Evolutionary conservation across 805 yeast genomes (phyloP).

Genomic region (Wickerhamiella azyma): DNA sequence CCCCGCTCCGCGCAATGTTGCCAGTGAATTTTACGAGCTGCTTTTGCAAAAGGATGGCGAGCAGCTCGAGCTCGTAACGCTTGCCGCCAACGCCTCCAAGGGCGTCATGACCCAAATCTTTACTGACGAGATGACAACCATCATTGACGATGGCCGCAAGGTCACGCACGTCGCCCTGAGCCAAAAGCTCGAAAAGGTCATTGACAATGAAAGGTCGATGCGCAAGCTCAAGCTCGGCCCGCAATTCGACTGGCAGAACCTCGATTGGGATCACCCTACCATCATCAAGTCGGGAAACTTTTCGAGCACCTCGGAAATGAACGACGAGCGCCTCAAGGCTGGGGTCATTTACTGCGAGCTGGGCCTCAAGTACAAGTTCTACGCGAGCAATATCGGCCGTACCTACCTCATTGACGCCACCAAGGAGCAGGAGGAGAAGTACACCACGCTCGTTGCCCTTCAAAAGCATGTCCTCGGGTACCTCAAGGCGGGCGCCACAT

Average conservation of each 20-base stretch:
- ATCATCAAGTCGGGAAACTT: slow-evolving; percentile 75
- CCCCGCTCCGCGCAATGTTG: slow-evolving; percentile 32
- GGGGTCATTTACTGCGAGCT: slow-evolving; percentile 75
- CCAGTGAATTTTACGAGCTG: slow-evolving; percentile 38
- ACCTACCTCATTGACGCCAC: slow-evolving; percentile 86
- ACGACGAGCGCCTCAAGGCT: slow-evolving; percentile 46
- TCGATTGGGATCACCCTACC: slow-evolving; percentile 93
- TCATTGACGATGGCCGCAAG: slow-evolving; percentile 74
- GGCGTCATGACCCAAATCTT: slow-evolving; percentile 62
- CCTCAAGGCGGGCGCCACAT: slow-evolving; percentile 53
- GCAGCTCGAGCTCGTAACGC: slow-evolving; percentile 49
- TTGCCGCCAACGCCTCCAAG: slow-evolving; percentile 65
- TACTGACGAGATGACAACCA: slow-evolving; percentile 74
- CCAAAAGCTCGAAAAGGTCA: slow-evolving; percentile 64
- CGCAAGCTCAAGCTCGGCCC: slow-evolving; percentile 42
- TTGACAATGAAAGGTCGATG: slow-evolving; percentile 66
- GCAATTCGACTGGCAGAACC: slow-evolving; percentile 58
- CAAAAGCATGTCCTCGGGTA: slow-evolving; percentile 51
- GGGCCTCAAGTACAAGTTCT: slow-evolving; percentile 76
- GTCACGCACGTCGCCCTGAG: slow-evolving; percentile 60
- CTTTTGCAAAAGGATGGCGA: slow-evolving; percentile 68
- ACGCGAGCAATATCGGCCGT: slow-evolving; percentile 78
- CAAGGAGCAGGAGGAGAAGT: slow-evolving; percentile 59
- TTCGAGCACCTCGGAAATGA: slow-evolving; percentile 72
- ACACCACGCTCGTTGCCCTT: slow-evolving; percentile 57